A percentile compares a stretch with the other conserved stretches of the same genome.
phyloP scores from a whole-genome alignment of 2,329 filamentous ascomycete species.

The Beauveria brongniartii region DNA sequence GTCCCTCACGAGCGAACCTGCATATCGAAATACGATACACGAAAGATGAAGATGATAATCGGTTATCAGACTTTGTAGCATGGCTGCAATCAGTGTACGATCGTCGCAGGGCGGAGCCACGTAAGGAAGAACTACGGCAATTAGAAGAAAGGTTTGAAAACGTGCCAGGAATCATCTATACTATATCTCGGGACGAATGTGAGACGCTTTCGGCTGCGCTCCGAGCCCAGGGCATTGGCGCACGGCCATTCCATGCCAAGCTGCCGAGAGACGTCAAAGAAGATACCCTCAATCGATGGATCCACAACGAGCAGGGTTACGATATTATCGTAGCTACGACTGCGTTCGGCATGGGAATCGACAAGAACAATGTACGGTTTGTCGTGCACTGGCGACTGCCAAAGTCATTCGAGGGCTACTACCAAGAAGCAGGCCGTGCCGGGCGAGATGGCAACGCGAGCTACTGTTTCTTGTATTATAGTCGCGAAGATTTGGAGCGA shows the following conservation, averaged over 20 bases:
- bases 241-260: conserved; percentile 65
- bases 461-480: conserved; percentile 86
- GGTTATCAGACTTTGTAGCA: conserved; percentile 62
- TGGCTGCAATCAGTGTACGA: conserved; percentile 71
- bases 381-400: conserved; percentile 92
- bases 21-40: conserved; percentile 88
- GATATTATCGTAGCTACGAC: conserved; percentile 93
- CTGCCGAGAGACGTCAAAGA: conserved; percentile 61
- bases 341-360: conserved; percentile 96
- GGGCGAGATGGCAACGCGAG: conserved; percentile 84
- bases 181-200: conserved; percentile 65
- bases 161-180: conserved; percentile 74
- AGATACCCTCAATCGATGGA: conserved; percentile 63
- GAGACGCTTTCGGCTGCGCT: conserved; percentile 61
- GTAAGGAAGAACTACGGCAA: conserved; percentile 49
- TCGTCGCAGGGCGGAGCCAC: conserved; percentile 53
- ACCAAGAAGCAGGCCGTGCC: conserved; percentile 89
- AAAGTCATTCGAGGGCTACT: conserved; percentile 92
- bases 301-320: conserved; percentile 65
- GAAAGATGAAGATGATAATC: conserved; percentile 62
- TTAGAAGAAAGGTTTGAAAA: conserved; percentile 49
- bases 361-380: conserved; percentile 90
- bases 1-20: conserved; percentile 74
- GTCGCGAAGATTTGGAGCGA: conserved; percentile 74
- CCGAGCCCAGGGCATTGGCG: conserved; percentile 60